phyloP scores from a whole-genome alignment of 305 asterid species.

The Fraxinus baroniana region DNA sequence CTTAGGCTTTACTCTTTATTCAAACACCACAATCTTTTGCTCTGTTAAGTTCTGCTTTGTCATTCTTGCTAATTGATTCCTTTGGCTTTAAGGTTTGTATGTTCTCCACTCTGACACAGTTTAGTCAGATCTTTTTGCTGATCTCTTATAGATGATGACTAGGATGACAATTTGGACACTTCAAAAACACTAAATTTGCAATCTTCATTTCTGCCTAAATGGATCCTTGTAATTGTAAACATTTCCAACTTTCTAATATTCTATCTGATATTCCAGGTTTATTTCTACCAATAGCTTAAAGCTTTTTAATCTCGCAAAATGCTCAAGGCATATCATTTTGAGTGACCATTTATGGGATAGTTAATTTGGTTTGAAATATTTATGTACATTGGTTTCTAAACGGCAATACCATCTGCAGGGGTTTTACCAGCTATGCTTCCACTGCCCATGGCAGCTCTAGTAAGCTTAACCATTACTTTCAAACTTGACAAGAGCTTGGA shows the following conservation, averaged over 20 bases:
- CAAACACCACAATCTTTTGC: not conserved
- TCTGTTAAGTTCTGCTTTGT: not conserved
- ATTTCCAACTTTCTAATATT: not conserved
- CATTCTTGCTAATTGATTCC: not conserved
- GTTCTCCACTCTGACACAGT: not conserved
- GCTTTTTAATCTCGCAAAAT: not conserved
- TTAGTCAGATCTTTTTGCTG: not conserved
- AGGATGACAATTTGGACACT: not conserved
- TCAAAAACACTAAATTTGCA: not conserved
- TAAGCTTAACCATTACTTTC: constrained; percentile 33
- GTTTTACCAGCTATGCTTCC: constrained; percentile 30
- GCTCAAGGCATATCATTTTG: not conserved
- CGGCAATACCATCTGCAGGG: not conserved
- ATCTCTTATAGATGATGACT: not conserved
- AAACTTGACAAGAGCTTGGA: constrained; percentile 26
- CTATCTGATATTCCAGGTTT: not conserved
- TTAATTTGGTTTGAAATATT: not conserved
- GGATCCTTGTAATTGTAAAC: not conserved
- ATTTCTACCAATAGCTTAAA: not conserved
- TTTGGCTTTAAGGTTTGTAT: not conserved
- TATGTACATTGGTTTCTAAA: not conserved
- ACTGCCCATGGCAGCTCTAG: constrained; percentile 29
- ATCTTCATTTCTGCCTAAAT: not conserved
- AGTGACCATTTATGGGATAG: not conserved
- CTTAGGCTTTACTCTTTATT: not conserved